Conservation (phyloP, 139 green algal species). For the Volvox reticuliferus region DNA sequence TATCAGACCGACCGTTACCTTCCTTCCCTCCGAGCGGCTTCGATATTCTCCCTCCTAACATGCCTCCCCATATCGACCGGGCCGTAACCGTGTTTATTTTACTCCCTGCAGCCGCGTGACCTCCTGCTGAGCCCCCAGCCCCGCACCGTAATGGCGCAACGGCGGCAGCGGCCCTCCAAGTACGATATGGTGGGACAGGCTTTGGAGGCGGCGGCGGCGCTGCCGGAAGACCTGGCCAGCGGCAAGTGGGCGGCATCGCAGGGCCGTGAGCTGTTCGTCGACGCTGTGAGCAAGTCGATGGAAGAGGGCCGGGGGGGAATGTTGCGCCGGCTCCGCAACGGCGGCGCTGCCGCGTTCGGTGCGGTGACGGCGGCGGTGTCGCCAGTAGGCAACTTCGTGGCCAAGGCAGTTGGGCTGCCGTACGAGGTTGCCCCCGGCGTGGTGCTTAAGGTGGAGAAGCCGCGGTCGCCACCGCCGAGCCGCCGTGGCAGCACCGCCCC, state of each 20-base stretch:
- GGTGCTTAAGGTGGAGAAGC: background rate
- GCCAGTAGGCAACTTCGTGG: background rate
- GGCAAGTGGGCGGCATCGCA: constrained; percentile 9
- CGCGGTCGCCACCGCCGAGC: background rate
- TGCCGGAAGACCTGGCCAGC: constrained; percentile 40
- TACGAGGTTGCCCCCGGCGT: constrained; percentile 6
- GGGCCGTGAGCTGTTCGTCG: constrained; percentile 25
- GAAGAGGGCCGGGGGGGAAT: constrained; percentile 17
- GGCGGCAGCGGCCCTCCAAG: too few relatives aligned
- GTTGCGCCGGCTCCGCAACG: background rate
- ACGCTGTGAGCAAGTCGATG: background rate
- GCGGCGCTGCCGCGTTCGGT: background rate
- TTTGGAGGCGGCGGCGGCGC: constrained; percentile 6
- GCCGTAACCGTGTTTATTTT: too few relatives aligned
- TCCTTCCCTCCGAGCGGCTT: too few relatives aligned
- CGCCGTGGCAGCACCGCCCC: background rate
- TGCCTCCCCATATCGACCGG: too few relatives aligned
- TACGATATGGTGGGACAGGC: constrained; percentile 36
- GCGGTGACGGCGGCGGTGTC: background rate
- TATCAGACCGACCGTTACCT: too few relatives aligned
- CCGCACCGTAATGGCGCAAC: too few relatives aligned
- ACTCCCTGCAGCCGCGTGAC: too few relatives aligned
- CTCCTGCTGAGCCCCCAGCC: too few relatives aligned
- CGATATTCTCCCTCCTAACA: too few relatives aligned
- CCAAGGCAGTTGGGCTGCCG: background rate